These are phyloP conservation scores for Podosphaera xanthii DNA, from an alignment of 2,329 filamentous ascomycete species.

Conservation along the genomic window DNA sequence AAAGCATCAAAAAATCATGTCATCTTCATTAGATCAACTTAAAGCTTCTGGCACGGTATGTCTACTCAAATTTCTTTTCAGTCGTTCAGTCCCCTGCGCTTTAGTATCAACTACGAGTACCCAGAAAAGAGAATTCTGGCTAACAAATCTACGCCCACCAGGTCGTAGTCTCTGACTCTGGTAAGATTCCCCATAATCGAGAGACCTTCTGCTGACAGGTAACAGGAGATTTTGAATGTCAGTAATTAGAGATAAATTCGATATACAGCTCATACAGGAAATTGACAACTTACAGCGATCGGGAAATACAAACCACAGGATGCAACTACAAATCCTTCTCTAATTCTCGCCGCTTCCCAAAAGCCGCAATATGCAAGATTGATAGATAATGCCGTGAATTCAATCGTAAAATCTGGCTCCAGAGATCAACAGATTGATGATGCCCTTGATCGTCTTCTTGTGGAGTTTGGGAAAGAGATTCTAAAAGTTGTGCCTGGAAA, in stretches of 20 bases:
- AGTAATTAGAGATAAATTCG: slow-evolving; percentile 19
- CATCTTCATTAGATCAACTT: slow-evolving; percentile 83
- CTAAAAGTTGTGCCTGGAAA: slow-evolving; percentile 92
- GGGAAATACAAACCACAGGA: slow-evolving; percentile 99
- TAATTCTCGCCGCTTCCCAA: slow-evolving; percentile 96
- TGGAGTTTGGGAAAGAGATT: slow-evolving; percentile 96
- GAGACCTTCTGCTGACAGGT: slow-evolving; percentile 6
- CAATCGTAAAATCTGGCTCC: slow-evolving; percentile 56
- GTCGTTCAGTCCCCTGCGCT: background rate
- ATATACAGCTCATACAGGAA: slow-evolving; percentile 2
- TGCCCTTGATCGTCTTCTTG: slow-evolving; percentile 79
- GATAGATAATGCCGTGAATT: slow-evolving; percentile 56
- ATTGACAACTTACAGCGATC: slow-evolving; percentile 34
- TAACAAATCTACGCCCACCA: slow-evolving; percentile 19
- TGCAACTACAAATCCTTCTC: slow-evolving; percentile 97
- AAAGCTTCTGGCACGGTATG: slow-evolving; percentile 91
- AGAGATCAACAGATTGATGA: slow-evolving; percentile 69
- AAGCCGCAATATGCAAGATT: slow-evolving; percentile 88
- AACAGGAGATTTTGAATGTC: slow-evolving; percentile 55
- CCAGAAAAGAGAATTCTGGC: slow-evolving; percentile 2
- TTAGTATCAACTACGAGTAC: background rate
- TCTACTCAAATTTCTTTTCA: slow-evolving; percentile 15
- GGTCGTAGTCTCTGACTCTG: slow-evolving; percentile 94
- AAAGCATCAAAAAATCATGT: slow-evolving; percentile 28
- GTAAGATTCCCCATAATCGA: slow-evolving; percentile 25